phyloP scores from a whole-genome alignment of 306 rosid species.

The Fagus crenata region DNA sequence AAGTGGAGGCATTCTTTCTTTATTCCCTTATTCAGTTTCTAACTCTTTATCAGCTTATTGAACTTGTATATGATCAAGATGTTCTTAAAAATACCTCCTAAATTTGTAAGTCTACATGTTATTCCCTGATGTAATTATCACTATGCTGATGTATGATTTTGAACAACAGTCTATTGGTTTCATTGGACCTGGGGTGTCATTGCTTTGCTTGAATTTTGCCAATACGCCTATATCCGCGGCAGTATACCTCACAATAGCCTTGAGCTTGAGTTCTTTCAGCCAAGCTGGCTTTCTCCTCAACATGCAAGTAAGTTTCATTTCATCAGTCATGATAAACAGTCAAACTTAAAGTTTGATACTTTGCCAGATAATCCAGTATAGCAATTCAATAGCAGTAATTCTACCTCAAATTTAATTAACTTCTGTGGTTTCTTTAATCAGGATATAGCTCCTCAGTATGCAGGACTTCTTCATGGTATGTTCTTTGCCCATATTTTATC shows the following conservation, averaged over 20 bases:
- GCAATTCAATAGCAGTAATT: background rate
- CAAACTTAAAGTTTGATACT: background rate
- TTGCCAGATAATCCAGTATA: background rate
- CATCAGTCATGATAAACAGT: slow-evolving; percentile 1
- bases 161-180: slow-evolving; percentile 73
- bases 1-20: background rate
- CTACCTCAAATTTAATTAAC: background rate
- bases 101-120: background rate
- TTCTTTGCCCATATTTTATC: background rate
- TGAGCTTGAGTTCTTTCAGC: slow-evolving; percentile 92
- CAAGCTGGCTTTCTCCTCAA: slow-evolving; percentile 95
- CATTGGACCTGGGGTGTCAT: slow-evolving; percentile 75
- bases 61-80: background rate
- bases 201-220: slow-evolving; percentile 75
- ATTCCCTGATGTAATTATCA: background rate
- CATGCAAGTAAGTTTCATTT: slow-evolving; percentile 64
- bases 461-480: slow-evolving; percentile 89
- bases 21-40: background rate
- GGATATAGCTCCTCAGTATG: slow-evolving; percentile 93
- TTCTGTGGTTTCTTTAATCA: slow-evolving; percentile 39
- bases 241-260: slow-evolving; percentile 62
- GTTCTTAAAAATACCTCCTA: background rate
- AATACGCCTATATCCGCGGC: slow-evolving; percentile 66
- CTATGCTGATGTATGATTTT: slow-evolving; percentile 20
- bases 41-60: background rate